A percentile compares a stretch with the other conserved stretches of the same genome.
Evolutionary conservation across 306 rosid species (phyloP).

Genomic region (Vicia villosa): DNA sequence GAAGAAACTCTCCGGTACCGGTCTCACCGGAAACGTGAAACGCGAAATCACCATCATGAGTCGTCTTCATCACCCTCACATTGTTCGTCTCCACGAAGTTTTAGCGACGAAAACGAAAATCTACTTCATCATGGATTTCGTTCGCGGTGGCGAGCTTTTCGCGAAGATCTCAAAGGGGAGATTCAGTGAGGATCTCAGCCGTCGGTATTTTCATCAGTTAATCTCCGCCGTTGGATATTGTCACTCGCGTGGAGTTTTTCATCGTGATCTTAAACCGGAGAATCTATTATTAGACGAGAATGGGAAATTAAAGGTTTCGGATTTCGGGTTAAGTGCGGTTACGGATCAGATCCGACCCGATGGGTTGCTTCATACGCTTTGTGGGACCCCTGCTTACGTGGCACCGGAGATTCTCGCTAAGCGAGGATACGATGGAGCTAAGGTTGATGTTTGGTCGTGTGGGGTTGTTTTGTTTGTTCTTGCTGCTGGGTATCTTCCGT

Average conservation of each 20-base stretch:
- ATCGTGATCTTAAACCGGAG: constrained; percentile 56
- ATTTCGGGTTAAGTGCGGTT: constrained; percentile 55
- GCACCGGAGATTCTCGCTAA: constrained; percentile 51
- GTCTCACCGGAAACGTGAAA: constrained; percentile 42
- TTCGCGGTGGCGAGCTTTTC: constrained; percentile 51
- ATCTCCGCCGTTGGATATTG: constrained; percentile 51
- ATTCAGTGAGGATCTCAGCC: constrained; percentile 47
- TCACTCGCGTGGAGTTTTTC: constrained; percentile 50
- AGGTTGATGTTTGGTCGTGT: constrained; percentile 54
- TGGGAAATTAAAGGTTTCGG: constrained; percentile 47
- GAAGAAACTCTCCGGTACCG: constrained; percentile 40
- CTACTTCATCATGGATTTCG: constrained; percentile 45
- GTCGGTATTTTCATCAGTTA: constrained; percentile 46
- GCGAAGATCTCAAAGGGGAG: constrained; percentile 43
- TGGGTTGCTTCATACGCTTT: constrained; percentile 51
- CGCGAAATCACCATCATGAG: constrained; percentile 55
- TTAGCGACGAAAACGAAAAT: constrained; percentile 50
- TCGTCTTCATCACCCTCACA: constrained; percentile 46
- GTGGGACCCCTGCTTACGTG: constrained; percentile 59
- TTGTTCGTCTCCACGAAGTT: constrained; percentile 49
- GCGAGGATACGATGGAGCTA: constrained; percentile 51
- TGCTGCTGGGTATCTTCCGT: constrained; percentile 45
- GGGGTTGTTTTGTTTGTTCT: constrained; percentile 51
- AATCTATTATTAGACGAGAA: constrained; percentile 48
- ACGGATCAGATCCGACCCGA: constrained; percentile 49